Conservation (phyloP, 2,329 filamentous ascomycete genomes). For the Fusarium chuoi region DNA sequence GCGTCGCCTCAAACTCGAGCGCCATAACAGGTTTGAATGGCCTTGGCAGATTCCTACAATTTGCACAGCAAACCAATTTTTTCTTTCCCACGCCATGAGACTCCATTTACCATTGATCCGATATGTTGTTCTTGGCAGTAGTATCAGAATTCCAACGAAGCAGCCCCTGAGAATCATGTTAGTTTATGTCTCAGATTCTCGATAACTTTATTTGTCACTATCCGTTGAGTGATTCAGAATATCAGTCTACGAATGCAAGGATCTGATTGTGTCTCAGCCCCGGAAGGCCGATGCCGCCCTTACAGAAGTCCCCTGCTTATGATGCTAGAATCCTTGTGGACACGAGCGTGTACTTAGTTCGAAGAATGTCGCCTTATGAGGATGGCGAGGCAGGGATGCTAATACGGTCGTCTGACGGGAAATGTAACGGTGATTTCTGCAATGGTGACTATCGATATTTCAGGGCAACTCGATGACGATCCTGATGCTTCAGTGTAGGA, state of each 20-base stretch:
- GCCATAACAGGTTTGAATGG: conserved; percentile 12
- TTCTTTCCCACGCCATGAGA: background rate
- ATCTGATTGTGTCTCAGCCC: conserved; percentile 1
- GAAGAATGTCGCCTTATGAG: background rate
- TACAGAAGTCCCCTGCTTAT: conserved; percentile 2
- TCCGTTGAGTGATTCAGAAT: background rate
- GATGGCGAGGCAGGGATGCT: background rate
- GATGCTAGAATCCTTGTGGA: background rate
- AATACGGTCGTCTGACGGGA: background rate
- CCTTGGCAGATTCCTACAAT: conserved; percentile 15
- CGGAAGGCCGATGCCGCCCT: background rate
- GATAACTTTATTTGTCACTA: background rate
- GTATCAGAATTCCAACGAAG: conserved; percentile 11
- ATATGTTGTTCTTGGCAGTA: conserved; percentile 9
- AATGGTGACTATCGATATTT: background rate
- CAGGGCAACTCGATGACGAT: background rate
- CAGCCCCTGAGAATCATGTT: background rate
- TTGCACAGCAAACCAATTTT: conserved; percentile 7
- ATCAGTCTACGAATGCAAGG: background rate
- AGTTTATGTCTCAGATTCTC: background rate
- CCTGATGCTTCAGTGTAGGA: background rate
- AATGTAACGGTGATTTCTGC: background rate
- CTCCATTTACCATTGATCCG: background rate
- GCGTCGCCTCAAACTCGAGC: conserved; percentile 19
- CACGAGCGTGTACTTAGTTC: background rate